phyloP scores from a whole-genome alignment of 1,284 basidiomycete genomes.

The Marasmius oreades region DNA sequence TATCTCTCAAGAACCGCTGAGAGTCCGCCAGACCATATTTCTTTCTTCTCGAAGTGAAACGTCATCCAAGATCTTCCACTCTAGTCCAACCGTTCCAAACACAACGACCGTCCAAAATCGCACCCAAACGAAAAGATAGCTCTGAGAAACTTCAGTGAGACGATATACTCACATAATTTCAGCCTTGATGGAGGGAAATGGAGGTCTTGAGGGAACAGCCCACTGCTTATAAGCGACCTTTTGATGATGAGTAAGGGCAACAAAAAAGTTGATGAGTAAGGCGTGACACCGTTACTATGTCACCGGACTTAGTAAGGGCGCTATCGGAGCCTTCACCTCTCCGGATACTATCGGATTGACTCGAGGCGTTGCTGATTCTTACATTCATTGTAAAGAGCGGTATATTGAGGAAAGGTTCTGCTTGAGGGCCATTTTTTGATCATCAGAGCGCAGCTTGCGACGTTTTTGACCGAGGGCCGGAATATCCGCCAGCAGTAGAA shows the following conservation, averaged over 20 bases:
- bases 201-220: constrained; percentile 8
- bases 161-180: constrained; percentile 14
- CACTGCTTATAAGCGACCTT: background rate
- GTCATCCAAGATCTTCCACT: constrained; percentile 16
- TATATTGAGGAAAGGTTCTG: too few species aligned
- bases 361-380: too few species aligned
- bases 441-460: too few species aligned
- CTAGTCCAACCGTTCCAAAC: constrained; percentile 15
- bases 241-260: background rate
- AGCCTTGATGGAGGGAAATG: constrained; percentile 19
- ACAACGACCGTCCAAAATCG: background rate
- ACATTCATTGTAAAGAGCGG: too few species aligned
- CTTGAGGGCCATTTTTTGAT: too few species aligned
- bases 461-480: too few species aligned
- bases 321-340: too few species aligned
- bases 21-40: background rate
- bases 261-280: background rate
- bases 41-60: constrained; percentile 7
- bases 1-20: too few species aligned
- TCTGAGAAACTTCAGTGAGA: constrained; percentile 13
- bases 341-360: too few species aligned
- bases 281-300: background rate
- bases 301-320: background rate
- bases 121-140: background rate
- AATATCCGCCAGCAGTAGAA: background rate